Percentiles rank a stretch among this genome's conserved stretches.
Evolutionary conservation across 2,329 filamentous ascomycete species (phyloP).

Genomic region (Neopestalotiopsis rosae): DNA sequence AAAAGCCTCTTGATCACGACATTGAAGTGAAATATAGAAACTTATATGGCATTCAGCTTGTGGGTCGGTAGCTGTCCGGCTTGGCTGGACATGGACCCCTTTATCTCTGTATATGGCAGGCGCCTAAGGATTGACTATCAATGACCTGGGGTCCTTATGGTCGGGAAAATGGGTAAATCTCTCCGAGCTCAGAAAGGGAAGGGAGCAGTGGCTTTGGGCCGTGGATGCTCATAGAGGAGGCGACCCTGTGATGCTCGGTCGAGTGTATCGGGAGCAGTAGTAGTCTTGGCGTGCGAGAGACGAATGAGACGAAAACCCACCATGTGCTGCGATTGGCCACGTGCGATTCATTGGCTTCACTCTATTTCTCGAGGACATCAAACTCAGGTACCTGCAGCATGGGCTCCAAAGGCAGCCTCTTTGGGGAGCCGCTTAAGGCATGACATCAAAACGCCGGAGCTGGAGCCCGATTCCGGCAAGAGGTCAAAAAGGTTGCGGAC

Average conservation of each 20-base stretch:
- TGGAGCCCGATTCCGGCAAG: constrained; percentile 15
- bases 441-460: constrained; percentile 19
- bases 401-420: constrained; percentile 9
- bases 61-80: constrained; percentile 1
- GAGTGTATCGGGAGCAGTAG: constrained; percentile 13
- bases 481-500: constrained; percentile 6
- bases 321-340: constrained; percentile 15
- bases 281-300: background rate
- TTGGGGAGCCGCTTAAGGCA: constrained; percentile 20
- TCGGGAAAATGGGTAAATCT: constrained; percentile 35
- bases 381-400: constrained; percentile 14
- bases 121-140: constrained; percentile 16
- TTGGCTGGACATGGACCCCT: constrained; percentile 18
- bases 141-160: constrained; percentile 23
- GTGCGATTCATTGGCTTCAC: constrained; percentile 12
- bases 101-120: constrained; percentile 24
- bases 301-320: constrained; percentile 4
- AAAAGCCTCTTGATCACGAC: constrained; percentile 17
- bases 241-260: constrained; percentile 7
- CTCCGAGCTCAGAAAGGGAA: constrained; percentile 37
- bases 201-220: constrained; percentile 7
- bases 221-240: constrained; percentile 27
- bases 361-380: constrained; percentile 12
- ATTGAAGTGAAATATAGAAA: constrained; percentile 25
- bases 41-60: constrained; percentile 30